phyloP scores from a whole-genome alignment of 257 asterid species.

The Ajuga chamaepitys region DNA sequence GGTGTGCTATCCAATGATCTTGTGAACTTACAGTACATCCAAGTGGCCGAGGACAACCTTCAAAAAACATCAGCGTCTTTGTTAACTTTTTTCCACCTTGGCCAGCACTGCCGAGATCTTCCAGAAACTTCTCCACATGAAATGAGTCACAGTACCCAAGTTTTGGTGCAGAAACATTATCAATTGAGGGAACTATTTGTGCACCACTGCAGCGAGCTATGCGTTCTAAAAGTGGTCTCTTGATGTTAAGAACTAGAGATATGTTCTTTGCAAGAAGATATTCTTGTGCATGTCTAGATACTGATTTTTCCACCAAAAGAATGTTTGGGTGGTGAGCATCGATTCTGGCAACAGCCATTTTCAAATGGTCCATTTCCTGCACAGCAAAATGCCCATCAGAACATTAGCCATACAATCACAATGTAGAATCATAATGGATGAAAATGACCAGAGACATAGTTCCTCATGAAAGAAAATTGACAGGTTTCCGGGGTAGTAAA shows the following conservation, averaged over 20 bases:
- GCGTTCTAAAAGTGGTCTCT: conserved; percentile 76
- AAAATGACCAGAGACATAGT: conserved; percentile 2
- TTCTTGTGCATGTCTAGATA: conserved; percentile 77
- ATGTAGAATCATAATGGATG: background rate
- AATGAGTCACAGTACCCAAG: conserved; percentile 70
- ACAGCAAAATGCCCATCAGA: conserved; percentile 15
- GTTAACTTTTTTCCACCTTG: conserved; percentile 55
- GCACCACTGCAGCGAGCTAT: conserved; percentile 84
- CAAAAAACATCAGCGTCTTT: conserved; percentile 80
- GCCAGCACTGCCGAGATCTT: conserved; percentile 68
- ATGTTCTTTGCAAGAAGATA: conserved; percentile 77
- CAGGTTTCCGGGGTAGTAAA: too few species aligned
- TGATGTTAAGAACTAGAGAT: conserved; percentile 73
- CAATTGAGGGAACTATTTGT: conserved; percentile 65
- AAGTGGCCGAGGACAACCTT: conserved; percentile 76
- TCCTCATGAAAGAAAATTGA: background rate
- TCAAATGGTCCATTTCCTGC: conserved; percentile 87
- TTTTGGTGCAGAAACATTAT: conserved; percentile 59
- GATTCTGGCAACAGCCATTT: conserved; percentile 85
- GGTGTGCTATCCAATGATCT: conserved; percentile 12
- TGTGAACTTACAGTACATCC: conserved; percentile 69
- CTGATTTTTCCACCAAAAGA: conserved; percentile 77
- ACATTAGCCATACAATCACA: conserved; percentile 1
- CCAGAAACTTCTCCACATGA: conserved; percentile 68
- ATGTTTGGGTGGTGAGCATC: conserved; percentile 74